Conservation (phyloP, 2,329 filamentous ascomycete genomes). For the Colletotrichum sp. region DNA sequence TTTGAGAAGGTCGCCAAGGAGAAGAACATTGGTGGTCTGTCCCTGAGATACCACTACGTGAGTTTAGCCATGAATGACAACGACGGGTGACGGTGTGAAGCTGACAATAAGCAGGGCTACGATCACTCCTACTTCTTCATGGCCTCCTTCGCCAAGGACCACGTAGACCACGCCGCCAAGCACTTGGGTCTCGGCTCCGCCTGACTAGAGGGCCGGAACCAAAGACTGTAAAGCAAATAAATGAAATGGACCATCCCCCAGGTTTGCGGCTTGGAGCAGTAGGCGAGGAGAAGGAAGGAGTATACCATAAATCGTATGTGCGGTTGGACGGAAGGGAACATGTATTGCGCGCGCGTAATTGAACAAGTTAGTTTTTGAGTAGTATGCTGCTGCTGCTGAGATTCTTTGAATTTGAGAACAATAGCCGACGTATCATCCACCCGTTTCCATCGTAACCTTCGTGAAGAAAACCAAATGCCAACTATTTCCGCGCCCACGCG, state of each 20-base stretch:
- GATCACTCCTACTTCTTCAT: constrained; percentile 99
- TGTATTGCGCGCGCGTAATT: not conserved
- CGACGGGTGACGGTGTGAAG: not conserved
- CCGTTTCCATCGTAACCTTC: constrained; percentile 14
- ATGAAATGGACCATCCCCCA: not conserved
- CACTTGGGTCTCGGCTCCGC: constrained; percentile 57
- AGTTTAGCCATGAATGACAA: constrained; percentile 28
- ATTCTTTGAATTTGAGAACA: constrained; percentile 16
- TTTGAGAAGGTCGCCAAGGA: constrained; percentile 80
- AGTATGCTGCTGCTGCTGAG: constrained; percentile 9
- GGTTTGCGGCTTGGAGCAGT: not conserved
- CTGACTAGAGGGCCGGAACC: constrained; percentile 11
- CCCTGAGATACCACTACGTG: constrained; percentile 81
- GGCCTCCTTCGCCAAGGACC: constrained; percentile 86
- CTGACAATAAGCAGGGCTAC: constrained; percentile 66
- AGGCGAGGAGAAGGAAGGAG: not conserved
- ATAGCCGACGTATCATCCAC: constrained; percentile 13
- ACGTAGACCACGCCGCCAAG: constrained; percentile 91
- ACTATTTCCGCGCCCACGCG: not conserved
- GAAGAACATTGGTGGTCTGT: constrained; percentile 74
- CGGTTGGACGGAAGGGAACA: not conserved
- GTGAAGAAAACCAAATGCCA: not conserved
- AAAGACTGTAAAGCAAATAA: constrained; percentile 8
- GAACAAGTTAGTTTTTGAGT: not conserved
- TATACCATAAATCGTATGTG: constrained; percentile 5